phyloP scores from a whole-genome alignment of 441 rosid species.

The Biscutella laevigata region DNA sequence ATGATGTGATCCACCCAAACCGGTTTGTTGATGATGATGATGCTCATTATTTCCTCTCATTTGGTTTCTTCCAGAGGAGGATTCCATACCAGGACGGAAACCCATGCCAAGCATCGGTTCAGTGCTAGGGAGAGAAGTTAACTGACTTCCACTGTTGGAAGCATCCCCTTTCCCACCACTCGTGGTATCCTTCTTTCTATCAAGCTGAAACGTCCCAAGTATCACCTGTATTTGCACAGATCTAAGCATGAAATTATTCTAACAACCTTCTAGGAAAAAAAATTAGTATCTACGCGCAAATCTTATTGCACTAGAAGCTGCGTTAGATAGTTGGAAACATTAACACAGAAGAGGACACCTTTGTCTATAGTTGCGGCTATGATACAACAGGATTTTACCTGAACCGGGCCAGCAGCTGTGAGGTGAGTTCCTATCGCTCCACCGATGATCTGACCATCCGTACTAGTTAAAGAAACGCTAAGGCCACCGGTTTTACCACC shows the following conservation, averaged over 20 bases:
- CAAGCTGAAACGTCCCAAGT: slow-evolving; percentile 69
- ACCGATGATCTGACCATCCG: slow-evolving; percentile 74
- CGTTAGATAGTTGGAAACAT: background rate
- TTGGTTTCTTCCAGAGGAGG: slow-evolving; percentile 48
- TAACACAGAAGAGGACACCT: background rate
- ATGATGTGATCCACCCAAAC: slow-evolving; percentile 44
- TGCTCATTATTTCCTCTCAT: slow-evolving; percentile 43
- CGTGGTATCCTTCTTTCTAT: slow-evolving; percentile 40
- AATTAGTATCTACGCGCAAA: too few relatives aligned
- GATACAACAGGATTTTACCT: slow-evolving; percentile 36
- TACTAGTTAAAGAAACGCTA: slow-evolving; percentile 54
- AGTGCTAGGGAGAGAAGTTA: slow-evolving; percentile 46
- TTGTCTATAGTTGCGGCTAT: background rate
- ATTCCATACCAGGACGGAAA: slow-evolving; percentile 46
- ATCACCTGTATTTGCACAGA: slow-evolving; percentile 50
- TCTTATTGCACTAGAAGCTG: too few relatives aligned
- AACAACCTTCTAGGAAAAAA: too few relatives aligned
- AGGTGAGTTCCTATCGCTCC: slow-evolving; percentile 82
- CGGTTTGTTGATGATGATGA: slow-evolving; percentile 27
- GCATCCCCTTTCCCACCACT: slow-evolving; percentile 42
- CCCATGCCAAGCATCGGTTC: slow-evolving; percentile 47
- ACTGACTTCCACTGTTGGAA: slow-evolving; percentile 40
- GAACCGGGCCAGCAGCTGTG: slow-evolving; percentile 84
- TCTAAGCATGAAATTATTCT: too few relatives aligned
- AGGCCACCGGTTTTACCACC: slow-evolving; percentile 81